Evolutionary conservation across 2,329 filamentous ascomycete genomes (phyloP).

Genomic region (Ceratocystiopsis minuta): DNA sequence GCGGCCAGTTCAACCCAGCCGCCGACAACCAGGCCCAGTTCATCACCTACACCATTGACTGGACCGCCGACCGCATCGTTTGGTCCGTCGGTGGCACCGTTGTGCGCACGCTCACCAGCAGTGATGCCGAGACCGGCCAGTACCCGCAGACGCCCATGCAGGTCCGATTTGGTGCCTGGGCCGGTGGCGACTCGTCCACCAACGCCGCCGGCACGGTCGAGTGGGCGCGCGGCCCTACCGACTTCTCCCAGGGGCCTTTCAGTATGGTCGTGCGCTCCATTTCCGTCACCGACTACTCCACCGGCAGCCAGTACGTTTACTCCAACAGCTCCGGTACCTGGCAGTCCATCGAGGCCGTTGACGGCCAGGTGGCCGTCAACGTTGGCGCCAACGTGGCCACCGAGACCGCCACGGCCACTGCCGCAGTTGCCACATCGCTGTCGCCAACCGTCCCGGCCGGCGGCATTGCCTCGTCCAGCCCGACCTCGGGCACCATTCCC

Average conservation of each 20-base stretch:
- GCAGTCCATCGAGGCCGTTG: slow-evolving; percentile 66
- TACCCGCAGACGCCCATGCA: slow-evolving; percentile 96
- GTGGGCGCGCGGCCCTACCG: slow-evolving; percentile 74
- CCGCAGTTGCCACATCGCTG: slow-evolving; percentile 41
- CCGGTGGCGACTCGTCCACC: slow-evolving; percentile 58
- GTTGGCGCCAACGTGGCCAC: slow-evolving; percentile 32
- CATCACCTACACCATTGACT: slow-evolving; percentile 81
- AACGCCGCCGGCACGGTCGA: slow-evolving; percentile 69
- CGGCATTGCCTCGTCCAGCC: slow-evolving; percentile 40
- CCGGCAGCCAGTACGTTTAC: slow-evolving; percentile 71
- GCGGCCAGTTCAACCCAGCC: slow-evolving; percentile 61
- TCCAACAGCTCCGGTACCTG: slow-evolving; percentile 60
- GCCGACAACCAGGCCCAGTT: slow-evolving; percentile 54
- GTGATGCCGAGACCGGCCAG: slow-evolving; percentile 49
- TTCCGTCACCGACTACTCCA: slow-evolving; percentile 78
- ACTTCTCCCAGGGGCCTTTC: slow-evolving; percentile 72
- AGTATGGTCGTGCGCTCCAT: slow-evolving; percentile 68
- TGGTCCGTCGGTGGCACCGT: slow-evolving; percentile 71
- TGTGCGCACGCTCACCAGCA: slow-evolving; percentile 55
- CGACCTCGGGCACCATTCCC: slow-evolving; percentile 41
- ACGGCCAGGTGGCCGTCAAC: slow-evolving; percentile 56
- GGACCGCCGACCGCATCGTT: slow-evolving; percentile 68
- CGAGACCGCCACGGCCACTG: slow-evolving; percentile 38
- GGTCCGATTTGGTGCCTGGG: slow-evolving; percentile 82
- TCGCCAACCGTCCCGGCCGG: slow-evolving; percentile 52